phyloP scores from a whole-genome alignment of 371 early-diverging fungal species.

The Amoeboaphelidium protococcarum region DNA sequence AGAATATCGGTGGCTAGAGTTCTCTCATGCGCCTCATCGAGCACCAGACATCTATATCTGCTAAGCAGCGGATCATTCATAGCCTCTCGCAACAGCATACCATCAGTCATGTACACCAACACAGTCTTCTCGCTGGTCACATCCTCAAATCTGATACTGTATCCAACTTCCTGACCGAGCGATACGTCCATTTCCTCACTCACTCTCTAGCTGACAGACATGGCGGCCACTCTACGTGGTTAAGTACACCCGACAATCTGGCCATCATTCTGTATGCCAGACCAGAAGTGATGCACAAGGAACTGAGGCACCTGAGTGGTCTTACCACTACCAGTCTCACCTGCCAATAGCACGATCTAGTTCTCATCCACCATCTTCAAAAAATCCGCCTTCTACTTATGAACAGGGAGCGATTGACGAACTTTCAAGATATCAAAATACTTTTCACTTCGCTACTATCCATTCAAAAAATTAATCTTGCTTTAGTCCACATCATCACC shows the following conservation, averaged over 20 bases:
- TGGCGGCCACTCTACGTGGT: slow-evolving; percentile 82
- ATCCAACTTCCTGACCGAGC: slow-evolving; percentile 60
- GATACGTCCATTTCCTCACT: slow-evolving; percentile 44
- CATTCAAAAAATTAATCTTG: neutral
- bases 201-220: slow-evolving; percentile 70
- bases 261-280: no score
- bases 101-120: slow-evolving; percentile 93
- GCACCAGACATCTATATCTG: slow-evolving; percentile 67
- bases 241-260: slow-evolving; percentile 86
- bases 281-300: slow-evolving; percentile 47
- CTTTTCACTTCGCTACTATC: slow-evolving; percentile 10
- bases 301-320: slow-evolving; percentile 96
- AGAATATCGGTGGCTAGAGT: slow-evolving; percentile 65
- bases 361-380: slow-evolving; percentile 51
- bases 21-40: slow-evolving; percentile 98
- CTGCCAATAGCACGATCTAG: slow-evolving; percentile 67
- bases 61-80: slow-evolving; percentile 68
- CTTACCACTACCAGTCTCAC: slow-evolving; percentile 23
- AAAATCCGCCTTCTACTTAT: slow-evolving; percentile 60
- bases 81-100: slow-evolving; percentile 91
- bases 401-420: slow-evolving; percentile 60
- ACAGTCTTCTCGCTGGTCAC: slow-evolving; percentile 47
- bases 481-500: no score
- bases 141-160: slow-evolving; percentile 92
- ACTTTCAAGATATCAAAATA: slow-evolving; percentile 56